Evolutionary conservation across 208 protist genomes (phyloP).

Genomic region (Trypanosoma conorhini): DNA sequence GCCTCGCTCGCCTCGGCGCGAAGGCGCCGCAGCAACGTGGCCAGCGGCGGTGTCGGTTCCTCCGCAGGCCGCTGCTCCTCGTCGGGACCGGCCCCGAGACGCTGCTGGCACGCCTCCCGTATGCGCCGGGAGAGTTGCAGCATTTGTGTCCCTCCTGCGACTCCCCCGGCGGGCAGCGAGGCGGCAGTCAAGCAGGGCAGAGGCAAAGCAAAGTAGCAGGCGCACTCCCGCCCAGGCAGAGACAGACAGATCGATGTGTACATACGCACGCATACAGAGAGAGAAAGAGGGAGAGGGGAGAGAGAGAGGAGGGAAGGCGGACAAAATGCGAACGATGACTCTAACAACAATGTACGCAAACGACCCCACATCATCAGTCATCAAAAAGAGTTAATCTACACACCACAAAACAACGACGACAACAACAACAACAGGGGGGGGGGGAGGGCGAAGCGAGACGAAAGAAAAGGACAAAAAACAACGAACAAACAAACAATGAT

Average conservation of each 20-base stretch:
- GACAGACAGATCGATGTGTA: not conserved
- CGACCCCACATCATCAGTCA: no score
- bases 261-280: not conserved
- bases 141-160: not conserved
- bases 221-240: not conserved
- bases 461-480: no score
- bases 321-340: not conserved
- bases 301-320: not conserved
- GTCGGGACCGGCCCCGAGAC: not conserved
- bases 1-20: not conserved
- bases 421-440: no score
- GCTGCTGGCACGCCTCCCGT: slow-evolving; percentile 5
- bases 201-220: not conserved
- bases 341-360: no score
- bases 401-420: no score
- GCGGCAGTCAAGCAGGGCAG: not conserved
- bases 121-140: slow-evolving; percentile 6
- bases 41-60: not conserved
- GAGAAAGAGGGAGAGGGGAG: slow-evolving; percentile 9
- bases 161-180: not conserved
- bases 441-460: no score
- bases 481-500: no score
- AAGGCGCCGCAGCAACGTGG: not conserved
- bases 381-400: no score
- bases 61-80: not conserved